Evolutionary conservation across 208 protist genomes (phyloP).

Genomic region (Wallacemonas sp.): DNA sequence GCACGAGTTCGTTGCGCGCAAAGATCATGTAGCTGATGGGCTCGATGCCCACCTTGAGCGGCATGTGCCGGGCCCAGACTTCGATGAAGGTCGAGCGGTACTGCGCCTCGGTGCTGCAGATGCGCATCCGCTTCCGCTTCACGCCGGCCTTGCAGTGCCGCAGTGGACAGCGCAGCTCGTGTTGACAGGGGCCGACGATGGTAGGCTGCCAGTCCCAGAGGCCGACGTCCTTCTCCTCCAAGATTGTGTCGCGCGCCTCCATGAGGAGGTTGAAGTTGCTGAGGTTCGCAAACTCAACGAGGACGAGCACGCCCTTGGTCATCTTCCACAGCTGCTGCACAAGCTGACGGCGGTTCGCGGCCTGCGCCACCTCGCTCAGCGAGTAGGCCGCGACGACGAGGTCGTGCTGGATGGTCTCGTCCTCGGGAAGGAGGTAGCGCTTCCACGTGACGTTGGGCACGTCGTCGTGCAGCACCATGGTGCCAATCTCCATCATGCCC

Average conservation of each 20-base stretch:
- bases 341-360: slow-evolving; percentile 52
- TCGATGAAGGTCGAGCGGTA: slow-evolving; percentile 89
- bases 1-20: slow-evolving; percentile 84
- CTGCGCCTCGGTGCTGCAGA: slow-evolving; percentile 82
- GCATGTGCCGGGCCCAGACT: slow-evolving; percentile 77
- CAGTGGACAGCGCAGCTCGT: slow-evolving; percentile 80
- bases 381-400: slow-evolving; percentile 85
- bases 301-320: slow-evolving; percentile 79
- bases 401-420: slow-evolving; percentile 81
- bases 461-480: slow-evolving; percentile 88
- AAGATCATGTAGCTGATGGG: slow-evolving; percentile 86
- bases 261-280: slow-evolving; percentile 90
- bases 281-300: slow-evolving; percentile 85
- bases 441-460: slow-evolving; percentile 87
- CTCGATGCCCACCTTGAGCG: slow-evolving; percentile 83
- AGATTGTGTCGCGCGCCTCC: slow-evolving; percentile 83
- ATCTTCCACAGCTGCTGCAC: slow-evolving; percentile 91
- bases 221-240: slow-evolving; percentile 85
- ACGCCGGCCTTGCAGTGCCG: slow-evolving; percentile 83
- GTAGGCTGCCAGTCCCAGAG: slow-evolving; percentile 91
- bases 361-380: slow-evolving; percentile 77
- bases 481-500: slow-evolving; percentile 91
- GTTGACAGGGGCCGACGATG: slow-evolving; percentile 83
- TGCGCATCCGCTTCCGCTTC: slow-evolving; percentile 86
- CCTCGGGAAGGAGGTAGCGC: slow-evolving; percentile 84